Percentiles rank a stretch among this genome's conserved stretches.
These are phyloP conservation scores for Pseudonitzschia delicatissima DNA, from an alignment of 108 stramenopile species.

Conservation along the genomic window DNA sequence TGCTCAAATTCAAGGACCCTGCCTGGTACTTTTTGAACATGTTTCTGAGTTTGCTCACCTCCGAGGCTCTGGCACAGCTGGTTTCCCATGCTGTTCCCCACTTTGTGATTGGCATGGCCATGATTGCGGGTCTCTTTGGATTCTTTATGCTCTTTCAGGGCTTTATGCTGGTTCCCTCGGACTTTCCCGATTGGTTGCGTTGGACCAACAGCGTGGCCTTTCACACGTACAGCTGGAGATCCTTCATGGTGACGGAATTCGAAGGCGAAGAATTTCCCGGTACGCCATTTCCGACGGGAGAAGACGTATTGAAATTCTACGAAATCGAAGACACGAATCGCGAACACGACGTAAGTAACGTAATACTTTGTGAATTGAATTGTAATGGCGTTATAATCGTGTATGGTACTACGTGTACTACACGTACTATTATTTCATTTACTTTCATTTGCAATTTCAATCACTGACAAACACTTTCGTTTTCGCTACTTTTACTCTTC, in stretches of 20 bases:
- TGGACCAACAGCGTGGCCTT: conserved; percentile 58
- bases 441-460: no score
- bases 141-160: conserved; percentile 57
- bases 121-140: conserved; percentile 53
- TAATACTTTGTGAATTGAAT: no score
- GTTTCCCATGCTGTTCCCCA: conserved; percentile 57
- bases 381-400: no score
- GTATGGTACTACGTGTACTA: no score
- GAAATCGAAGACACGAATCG: no score
- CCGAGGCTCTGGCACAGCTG: conserved; percentile 53
- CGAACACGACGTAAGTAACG: no score
- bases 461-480: no score
- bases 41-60: conserved; percentile 45
- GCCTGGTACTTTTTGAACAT: conserved; percentile 49
- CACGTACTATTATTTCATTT: no score
- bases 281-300: no score
- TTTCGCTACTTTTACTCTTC: no score
- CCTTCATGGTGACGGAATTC: conserved; percentile 66
- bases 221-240: conserved; percentile 59
- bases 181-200: conserved; percentile 48
- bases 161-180: conserved; percentile 58
- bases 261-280: conserved; percentile 13
- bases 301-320: no score
- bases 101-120: conserved; percentile 61
- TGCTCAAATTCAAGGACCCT: conserved; percentile 48